Base-by-base conservation (phyloP, 352 stramenopile genomes). In the Blastocystis sp. region DNA sequence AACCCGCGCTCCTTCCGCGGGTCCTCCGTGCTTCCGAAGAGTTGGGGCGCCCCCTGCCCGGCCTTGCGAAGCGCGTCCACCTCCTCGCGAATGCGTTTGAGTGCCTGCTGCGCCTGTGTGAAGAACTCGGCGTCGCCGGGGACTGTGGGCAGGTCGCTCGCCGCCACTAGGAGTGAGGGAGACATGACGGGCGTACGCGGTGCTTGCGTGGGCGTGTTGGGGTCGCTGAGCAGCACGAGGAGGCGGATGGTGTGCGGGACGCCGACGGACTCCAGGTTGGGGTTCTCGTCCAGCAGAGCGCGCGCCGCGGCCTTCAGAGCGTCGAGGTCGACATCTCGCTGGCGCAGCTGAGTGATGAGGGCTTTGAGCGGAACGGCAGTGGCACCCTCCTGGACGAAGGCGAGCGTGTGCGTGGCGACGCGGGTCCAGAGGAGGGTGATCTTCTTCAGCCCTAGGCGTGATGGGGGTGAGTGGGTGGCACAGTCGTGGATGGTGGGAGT, bases 341-440 rank as follows among this genome's bases (percentile, higher is more conserved):
- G 5, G 21, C 74, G 74, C 17, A 84, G 74, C 9, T 23, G n/a
- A 4, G 21, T 11, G n/a, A 84, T 84, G 40, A 52, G 5, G 23
- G n/a, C 19, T 62, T 84, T 84, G 2, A 84, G 53, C 7, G 74
- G 48, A 45, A 56, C 48, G 41, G 21, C n/a, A 21, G 11, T 11
- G 53, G 23, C 2, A 10, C 10, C 23, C 4, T 19, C 10, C 45
- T 17, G 7, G 45, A 67, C 34, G 56, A 56, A 56, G 48, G 48
- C 34, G 23, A 69, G 38, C 7, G 66, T 48, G 74, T 69, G 74
- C 34, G 38, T 34, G 9, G 60, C 60, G 2, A 84, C 56, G 10
- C 74, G 74, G 23, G 11, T 56, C 74, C 74, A 84, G 17, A 84
- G 52, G 7, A 84, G 23, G 40, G 56, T 41, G 38, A 59, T 59